Conservation (phyloP, 2,329 filamentous ascomycete species). For the Emergomyces orientalis region DNA sequence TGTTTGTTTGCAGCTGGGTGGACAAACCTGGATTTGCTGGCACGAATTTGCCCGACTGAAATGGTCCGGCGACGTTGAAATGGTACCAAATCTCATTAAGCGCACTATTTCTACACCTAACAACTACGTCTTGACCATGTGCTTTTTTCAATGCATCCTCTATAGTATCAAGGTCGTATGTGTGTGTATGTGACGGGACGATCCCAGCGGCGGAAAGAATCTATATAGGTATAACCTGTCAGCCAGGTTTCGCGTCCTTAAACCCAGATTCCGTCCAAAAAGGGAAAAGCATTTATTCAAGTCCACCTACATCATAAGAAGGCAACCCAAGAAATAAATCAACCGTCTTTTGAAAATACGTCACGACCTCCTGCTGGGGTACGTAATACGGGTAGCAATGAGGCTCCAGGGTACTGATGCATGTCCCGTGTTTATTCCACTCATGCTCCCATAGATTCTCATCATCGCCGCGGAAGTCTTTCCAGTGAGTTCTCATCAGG, state of each 20-base stretch:
- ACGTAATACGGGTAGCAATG: slow-evolving; percentile 52
- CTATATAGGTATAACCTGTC: not conserved
- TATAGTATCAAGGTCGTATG: slow-evolving; percentile 45
- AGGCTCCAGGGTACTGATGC: slow-evolving; percentile 58
- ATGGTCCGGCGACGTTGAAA: slow-evolving; percentile 44
- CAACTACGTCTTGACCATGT: slow-evolving; percentile 40
- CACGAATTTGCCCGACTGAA: slow-evolving; percentile 54
- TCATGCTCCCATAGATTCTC: slow-evolving; percentile 60
- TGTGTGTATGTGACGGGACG: slow-evolving; percentile 40
- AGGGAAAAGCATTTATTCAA: not conserved
- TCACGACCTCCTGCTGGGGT: slow-evolving; percentile 48
- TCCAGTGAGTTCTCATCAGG: slow-evolving; percentile 55
- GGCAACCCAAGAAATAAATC: slow-evolving; percentile 48
- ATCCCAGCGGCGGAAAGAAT: slow-evolving; percentile 46
- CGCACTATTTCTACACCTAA: slow-evolving; percentile 41
- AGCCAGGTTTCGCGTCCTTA: not conserved
- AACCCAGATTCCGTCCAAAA: not conserved
- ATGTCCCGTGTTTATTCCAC: slow-evolving; percentile 64
- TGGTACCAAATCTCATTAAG: slow-evolving; percentile 51
- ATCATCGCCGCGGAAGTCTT: slow-evolving; percentile 45
- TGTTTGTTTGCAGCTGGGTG: not conserved
- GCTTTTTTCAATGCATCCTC: slow-evolving; percentile 42
- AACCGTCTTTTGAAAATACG: slow-evolving; percentile 49
- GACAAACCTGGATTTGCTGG: slow-evolving; percentile 41
- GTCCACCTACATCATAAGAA: slow-evolving; percentile 39